Percentiles rank a stretch among this genome's conserved stretches.
phyloP scores from a whole-genome alignment of 371 early-diverging fungal species.

The Amoeboaphelidium occidentale region DNA sequence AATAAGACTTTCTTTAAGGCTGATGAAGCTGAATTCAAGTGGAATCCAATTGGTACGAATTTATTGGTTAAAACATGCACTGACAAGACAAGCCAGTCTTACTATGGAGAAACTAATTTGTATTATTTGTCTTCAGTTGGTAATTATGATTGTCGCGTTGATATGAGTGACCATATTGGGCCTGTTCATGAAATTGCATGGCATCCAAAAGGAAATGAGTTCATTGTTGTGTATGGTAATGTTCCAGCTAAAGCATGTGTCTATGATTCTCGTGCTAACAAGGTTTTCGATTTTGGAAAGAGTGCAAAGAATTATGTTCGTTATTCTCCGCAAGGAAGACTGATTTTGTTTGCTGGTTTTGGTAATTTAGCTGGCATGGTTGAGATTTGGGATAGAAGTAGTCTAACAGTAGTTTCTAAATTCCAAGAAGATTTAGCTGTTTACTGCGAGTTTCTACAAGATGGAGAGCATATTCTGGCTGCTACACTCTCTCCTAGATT shows the following conservation, averaged over 20 bases:
- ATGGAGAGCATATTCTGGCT: constrained; percentile 70
- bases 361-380: constrained; percentile 84
- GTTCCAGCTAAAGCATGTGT: constrained; percentile 80
- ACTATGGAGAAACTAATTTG: constrained; percentile 85
- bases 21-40: constrained; percentile 64
- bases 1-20: constrained; percentile 83
- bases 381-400: constrained; percentile 73
- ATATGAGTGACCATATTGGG: constrained; percentile 60
- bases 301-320: constrained; percentile 62
- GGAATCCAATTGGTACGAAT: constrained; percentile 72
- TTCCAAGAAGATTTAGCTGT: constrained; percentile 58
- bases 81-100: constrained; percentile 79
- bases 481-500: constrained; percentile 75
- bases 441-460: constrained; percentile 69
- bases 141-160: constrained; percentile 73
- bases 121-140: constrained; percentile 73
- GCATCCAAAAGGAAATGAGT: constrained; percentile 82
- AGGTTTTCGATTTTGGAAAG: constrained; percentile 56
- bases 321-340: constrained; percentile 69
- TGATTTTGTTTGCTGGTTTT: constrained; percentile 51
- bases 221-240: constrained; percentile 72
- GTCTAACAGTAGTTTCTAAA: constrained; percentile 44
- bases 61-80: constrained; percentile 72
- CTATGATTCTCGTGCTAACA: constrained; percentile 64
- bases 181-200: constrained; percentile 88